Evolutionary conservation across 1,284 basidiomycete species (phyloP).

Genomic region (Anthracocystis setariae): DNA sequence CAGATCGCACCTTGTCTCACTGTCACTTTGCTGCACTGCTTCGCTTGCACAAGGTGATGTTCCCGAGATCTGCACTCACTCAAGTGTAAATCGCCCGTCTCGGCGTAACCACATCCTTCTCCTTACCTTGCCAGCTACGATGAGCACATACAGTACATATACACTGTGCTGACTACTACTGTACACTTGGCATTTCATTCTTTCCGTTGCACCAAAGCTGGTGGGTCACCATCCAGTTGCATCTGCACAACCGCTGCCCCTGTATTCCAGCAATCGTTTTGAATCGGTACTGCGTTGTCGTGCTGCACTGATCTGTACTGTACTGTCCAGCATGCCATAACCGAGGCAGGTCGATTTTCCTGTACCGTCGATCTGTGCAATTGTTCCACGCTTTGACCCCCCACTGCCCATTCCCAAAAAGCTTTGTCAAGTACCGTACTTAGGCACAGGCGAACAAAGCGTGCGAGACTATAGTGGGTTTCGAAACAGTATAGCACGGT

Average conservation of each 20-base stretch:
- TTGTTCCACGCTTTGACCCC: background rate
- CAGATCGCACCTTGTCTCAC: slow-evolving; percentile 5
- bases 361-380: slow-evolving; percentile 10
- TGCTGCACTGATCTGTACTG: no score
- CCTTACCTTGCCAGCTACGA: no score
- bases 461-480: no score
- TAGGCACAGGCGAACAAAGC: no score
- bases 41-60: slow-evolving; percentile 6
- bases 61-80: slow-evolving; percentile 4
- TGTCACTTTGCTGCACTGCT: background rate
- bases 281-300: no score
- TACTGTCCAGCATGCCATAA: no score
- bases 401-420: background rate
- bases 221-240: background rate
- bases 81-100: background rate
- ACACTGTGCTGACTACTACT: no score
- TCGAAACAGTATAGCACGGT: no score
- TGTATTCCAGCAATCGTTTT: background rate
- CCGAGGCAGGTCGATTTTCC: background rate
- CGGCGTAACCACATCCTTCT: background rate
- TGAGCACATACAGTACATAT: no score
- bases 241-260: background rate
- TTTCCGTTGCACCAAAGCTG: background rate
- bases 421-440: background rate
- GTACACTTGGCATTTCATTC: no score